Percentiles rank a stretch among this genome's conserved stretches.
Conservation (phyloP, 2,329 filamentous ascomycete species). For the Scytalidium lignicola region DNA sequence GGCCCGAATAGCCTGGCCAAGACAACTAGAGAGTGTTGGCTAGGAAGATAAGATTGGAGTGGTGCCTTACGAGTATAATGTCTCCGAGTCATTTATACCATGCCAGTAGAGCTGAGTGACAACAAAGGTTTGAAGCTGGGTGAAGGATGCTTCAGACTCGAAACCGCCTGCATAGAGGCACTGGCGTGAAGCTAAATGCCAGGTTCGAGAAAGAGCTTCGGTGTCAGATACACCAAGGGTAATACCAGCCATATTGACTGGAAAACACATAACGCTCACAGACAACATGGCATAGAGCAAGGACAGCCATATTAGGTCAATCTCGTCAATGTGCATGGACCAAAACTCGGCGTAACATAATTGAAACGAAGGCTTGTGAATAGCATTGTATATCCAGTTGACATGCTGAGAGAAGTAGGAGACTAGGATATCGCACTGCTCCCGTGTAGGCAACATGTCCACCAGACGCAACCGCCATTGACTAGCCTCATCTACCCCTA, state of each 20-base stretch:
- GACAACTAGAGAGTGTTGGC: too few species aligned
- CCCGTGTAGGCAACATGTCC: conserved; percentile 13
- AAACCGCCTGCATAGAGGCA: neutral
- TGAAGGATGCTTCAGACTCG: neutral
- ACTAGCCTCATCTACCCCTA: too few species aligned
- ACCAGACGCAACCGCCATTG: too few species aligned
- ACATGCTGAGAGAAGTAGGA: conserved; percentile 15
- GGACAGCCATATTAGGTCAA: neutral
- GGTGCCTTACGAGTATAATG: conserved; percentile 1
- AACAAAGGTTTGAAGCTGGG: neutral
- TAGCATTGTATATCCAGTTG: conserved; percentile 18
- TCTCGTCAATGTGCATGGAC: neutral
- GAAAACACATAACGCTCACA: neutral
- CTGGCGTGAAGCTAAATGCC: neutral
- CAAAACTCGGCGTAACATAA: neutral
- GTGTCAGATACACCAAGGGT: neutral
- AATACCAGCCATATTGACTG: neutral
- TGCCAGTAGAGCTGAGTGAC: conserved; percentile 1
- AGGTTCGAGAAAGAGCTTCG: neutral
- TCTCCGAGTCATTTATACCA: neutral
- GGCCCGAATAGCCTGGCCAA: neutral
- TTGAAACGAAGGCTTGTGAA: conserved; percentile 17
- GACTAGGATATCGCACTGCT: conserved; percentile 9
- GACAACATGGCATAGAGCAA: neutral
- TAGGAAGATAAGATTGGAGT: conserved; percentile 4